Conservation (phyloP, 2,329 filamentous ascomycete genomes). For the Periconia sp. region DNA sequence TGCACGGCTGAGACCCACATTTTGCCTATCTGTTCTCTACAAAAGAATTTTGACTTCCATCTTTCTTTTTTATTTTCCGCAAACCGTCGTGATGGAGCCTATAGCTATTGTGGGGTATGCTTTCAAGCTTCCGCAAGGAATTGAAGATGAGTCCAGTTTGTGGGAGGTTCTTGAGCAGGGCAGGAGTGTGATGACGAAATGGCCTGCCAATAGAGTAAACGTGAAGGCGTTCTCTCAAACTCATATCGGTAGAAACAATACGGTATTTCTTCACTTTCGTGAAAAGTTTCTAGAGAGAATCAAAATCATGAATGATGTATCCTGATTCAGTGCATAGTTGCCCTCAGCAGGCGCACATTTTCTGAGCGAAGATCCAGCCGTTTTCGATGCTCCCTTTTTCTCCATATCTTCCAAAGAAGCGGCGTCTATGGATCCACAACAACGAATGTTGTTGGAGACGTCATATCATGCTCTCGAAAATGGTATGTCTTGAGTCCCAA, state of each 20-base stretch:
- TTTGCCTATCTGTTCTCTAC: no score
- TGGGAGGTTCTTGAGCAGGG: slow-evolving; percentile 12
- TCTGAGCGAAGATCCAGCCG: slow-evolving; percentile 1
- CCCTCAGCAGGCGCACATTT: slow-evolving; percentile 6
- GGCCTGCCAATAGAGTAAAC: slow-evolving; percentile 3
- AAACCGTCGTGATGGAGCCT: slow-evolving; percentile 8
- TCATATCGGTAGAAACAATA: no score
- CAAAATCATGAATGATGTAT: neutral
- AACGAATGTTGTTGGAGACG: slow-evolving; percentile 15
- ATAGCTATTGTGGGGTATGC: slow-evolving; percentile 40
- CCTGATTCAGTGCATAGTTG: neutral
- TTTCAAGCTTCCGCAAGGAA: slow-evolving; percentile 14
- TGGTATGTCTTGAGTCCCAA: neutral
- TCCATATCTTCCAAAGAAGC: slow-evolving; percentile 11
- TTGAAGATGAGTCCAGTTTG: slow-evolving; percentile 4
- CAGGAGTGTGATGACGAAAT: slow-evolving; percentile 4
- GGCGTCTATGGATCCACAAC: slow-evolving; percentile 19
- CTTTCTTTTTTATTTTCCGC: no score
- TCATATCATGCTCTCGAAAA: slow-evolving; percentile 20
- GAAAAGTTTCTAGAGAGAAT: neutral
- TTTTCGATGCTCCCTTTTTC: slow-evolving; percentile 16
- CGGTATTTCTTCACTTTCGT: no score
- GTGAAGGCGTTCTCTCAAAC: slow-evolving; percentile 3
- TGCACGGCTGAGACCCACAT: no score
- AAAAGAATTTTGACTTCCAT: no score